A percentile compares a stretch with the other conserved stretches of the same genome.
phyloP scores from a whole-genome alignment of 768 basidiomycete species.

The Kwoniella newhampshirensis region DNA sequence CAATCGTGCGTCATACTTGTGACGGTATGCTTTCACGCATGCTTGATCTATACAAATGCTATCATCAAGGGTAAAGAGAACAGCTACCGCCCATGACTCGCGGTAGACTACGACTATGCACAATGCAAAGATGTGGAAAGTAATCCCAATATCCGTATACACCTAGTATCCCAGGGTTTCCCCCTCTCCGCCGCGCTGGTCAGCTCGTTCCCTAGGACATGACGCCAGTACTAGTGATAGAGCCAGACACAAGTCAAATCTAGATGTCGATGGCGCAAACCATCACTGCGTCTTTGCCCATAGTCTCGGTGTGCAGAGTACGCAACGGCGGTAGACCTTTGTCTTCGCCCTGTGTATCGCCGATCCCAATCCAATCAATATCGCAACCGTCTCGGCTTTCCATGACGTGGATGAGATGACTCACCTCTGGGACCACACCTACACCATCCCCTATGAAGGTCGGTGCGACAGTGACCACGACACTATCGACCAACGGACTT shows the following conservation, averaged over 20 bases:
- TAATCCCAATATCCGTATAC: too few species aligned
- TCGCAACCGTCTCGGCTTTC: neutral
- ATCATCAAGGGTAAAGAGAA: too few species aligned
- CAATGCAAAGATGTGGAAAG: too few species aligned
- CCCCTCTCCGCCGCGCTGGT: too few species aligned
- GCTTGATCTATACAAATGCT: too few species aligned
- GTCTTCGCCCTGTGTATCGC: conserved; percentile 30
- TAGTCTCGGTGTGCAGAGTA: conserved; percentile 34
- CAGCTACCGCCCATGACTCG: too few species aligned
- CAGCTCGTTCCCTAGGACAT: too few species aligned
- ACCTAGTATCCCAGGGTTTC: too few species aligned
- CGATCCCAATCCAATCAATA: neutral
- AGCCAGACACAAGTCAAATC: neutral
- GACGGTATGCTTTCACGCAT: too few species aligned
- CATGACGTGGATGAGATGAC: conserved; percentile 8
- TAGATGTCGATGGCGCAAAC: conserved; percentile 22
- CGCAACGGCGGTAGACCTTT: conserved; percentile 35
- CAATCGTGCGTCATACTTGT: too few species aligned
- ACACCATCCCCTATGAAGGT: conserved; percentile 66
- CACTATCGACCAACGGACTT: conserved; percentile 61
- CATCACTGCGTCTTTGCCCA: conserved; percentile 51
- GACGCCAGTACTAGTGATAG: neutral
- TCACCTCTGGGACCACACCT: conserved; percentile 37
- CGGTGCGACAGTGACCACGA: conserved; percentile 86
- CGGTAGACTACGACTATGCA: too few species aligned